Evolutionary conservation across 108 stramenopile genomes (phyloP).

Genomic region (Hondaea fermentalgiana): DNA sequence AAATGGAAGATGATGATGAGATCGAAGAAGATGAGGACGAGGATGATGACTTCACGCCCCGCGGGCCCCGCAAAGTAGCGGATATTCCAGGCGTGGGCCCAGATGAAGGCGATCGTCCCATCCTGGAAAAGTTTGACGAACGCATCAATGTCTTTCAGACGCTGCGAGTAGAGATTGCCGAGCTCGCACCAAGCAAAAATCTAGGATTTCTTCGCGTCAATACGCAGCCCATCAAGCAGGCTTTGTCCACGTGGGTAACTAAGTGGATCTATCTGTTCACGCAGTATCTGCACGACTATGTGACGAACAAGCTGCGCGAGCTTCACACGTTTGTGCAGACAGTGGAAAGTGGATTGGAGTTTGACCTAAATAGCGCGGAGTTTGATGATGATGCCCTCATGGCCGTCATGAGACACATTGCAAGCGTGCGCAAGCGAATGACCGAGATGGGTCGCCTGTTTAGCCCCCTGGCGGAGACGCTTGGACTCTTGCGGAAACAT

Average conservation of each 20-base stretch:
- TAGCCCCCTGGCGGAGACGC: conserved; percentile 29
- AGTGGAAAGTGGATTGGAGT: conserved; percentile 30
- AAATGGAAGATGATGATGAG: not conserved
- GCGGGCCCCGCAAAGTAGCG: not conserved
- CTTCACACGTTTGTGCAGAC: conserved; percentile 21
- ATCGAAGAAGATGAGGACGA: not conserved
- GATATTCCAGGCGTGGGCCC: not conserved
- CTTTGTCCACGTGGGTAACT: conserved; percentile 40
- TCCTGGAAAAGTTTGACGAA: conserved; percentile 33
- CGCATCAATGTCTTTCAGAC: conserved; percentile 26
- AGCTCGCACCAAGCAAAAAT: conserved; percentile 22
- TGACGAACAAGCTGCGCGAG: conserved; percentile 16
- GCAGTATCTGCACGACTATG: conserved; percentile 31
- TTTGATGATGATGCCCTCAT: conserved; percentile 29
- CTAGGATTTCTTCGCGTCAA: conserved; percentile 36
- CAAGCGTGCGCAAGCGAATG: conserved; percentile 37
- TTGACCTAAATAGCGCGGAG: conserved; percentile 1
- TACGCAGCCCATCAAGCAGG: conserved; percentile 44
- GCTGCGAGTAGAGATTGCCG: conserved; percentile 29
- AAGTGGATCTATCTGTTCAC: conserved; percentile 43
- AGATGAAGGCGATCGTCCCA: not conserved
- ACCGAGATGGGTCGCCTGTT: not conserved
- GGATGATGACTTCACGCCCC: not conserved
- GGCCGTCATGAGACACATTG: conserved; percentile 31
- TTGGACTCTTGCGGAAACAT: conserved; percentile 26